Percentiles rank a stretch among this genome's conserved stretches.
Conservation (phyloP, 2,329 filamentous ascomycete genomes). For the Arthroderma uncinatum region DNA sequence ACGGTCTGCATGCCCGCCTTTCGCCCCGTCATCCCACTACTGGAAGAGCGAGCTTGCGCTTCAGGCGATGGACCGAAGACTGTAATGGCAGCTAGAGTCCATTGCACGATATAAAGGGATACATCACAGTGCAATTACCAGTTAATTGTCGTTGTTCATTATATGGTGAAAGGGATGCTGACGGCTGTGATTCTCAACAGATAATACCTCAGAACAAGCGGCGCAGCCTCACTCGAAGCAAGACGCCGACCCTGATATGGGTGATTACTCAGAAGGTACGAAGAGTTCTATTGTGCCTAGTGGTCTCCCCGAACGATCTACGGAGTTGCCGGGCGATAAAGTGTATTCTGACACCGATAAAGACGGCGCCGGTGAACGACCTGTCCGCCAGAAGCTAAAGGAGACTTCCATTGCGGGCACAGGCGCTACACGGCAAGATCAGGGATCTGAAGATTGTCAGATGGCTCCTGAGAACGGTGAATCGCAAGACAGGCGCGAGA, state of each 20-base stretch:
- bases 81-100: neutral
- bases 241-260: neutral
- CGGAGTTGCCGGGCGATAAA: constrained; percentile 13
- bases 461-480: constrained; percentile 14
- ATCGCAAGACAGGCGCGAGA: constrained; percentile 9
- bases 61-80: neutral
- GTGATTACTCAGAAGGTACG: constrained; percentile 17
- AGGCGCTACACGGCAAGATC: constrained; percentile 9
- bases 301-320: neutral
- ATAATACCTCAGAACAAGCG: neutral
- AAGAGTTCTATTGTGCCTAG: constrained; percentile 13
- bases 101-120: neutral
- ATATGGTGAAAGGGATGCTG: neutral
- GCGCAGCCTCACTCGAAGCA: neutral
- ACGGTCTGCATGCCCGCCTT: neutral
- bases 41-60: neutral
- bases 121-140: neutral
- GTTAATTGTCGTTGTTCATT: neutral
- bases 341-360: constrained; percentile 14
- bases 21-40: neutral
- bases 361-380: constrained; percentile 41
- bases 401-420: constrained; percentile 47
- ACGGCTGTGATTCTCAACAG: neutral
- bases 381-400: constrained; percentile 50
- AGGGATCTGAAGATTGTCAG: constrained; percentile 1